Percentiles rank a stretch among this genome's conserved stretches.
These are phyloP conservation scores for Aspergillus alliaceus DNA, from an alignment of 2,329 filamentous ascomycete genomes.

Conservation along the genomic window DNA sequence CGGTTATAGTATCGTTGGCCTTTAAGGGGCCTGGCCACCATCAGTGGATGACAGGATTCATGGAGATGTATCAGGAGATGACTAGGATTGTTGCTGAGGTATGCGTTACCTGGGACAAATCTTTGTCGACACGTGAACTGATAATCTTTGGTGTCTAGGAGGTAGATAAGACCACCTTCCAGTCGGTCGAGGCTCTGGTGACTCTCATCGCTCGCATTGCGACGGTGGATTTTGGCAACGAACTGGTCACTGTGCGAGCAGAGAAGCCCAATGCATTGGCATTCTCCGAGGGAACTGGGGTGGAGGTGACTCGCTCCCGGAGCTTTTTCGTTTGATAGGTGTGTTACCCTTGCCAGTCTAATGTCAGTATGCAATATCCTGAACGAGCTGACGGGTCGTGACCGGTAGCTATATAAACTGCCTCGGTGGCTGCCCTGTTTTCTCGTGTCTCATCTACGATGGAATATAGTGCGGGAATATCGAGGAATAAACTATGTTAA, in stretches of 20 bases:
- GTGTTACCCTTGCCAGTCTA: no score
- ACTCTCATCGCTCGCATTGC: conserved; percentile 48
- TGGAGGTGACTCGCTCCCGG: conserved; percentile 48
- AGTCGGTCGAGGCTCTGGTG: conserved; percentile 52
- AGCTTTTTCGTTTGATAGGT: no score
- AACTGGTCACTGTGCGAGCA: conserved; percentile 47
- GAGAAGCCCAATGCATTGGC: conserved; percentile 53
- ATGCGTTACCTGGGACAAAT: no score
- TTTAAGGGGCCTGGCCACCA: conserved; percentile 34
- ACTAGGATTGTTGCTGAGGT: conserved; percentile 41
- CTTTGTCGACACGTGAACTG: no score
- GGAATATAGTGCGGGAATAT: no score
- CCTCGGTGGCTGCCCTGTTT: no score
- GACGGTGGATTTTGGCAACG: conserved; percentile 45
- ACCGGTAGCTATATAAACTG: no score
- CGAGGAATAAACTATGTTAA: no score
- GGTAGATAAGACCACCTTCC: conserved; percentile 49
- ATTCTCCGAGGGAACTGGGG: conserved; percentile 48
- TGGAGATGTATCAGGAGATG: conserved; percentile 40
- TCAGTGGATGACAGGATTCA: conserved; percentile 30
- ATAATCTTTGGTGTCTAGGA: no score
- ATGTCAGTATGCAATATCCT: no score
- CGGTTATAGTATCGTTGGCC: conserved; percentile 42
- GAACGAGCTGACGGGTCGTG: no score
- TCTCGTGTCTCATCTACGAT: no score